Base-by-base conservation (phyloP, 108 stramenopile genomes). In the Fistulifera solaris region DNA sequence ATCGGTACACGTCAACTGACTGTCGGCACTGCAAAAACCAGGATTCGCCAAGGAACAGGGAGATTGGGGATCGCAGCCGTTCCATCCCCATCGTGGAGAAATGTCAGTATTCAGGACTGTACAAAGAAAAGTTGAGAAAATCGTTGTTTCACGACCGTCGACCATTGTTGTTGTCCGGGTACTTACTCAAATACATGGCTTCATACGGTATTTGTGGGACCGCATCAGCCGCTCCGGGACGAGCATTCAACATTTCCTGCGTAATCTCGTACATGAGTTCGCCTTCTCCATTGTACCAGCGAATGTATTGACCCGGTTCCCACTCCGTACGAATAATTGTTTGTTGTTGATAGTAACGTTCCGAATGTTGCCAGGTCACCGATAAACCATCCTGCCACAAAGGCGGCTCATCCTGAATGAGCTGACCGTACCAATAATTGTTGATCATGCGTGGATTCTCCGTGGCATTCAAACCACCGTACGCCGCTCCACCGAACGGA, bases 121-220 rank as follows among this genome's bases (percentile, higher is more conserved):
- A 35, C 3, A 35, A 35, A 35, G 8, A 3, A 35, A 35, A 35
- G 3, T 3, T 35, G 31, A 35, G 31, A 6, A 8, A 35, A n/a
- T n/a, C n/a, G n/a, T n/a, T n/a, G n/a, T n/a, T n/a, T n/a, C n/a
- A n/a, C n/a, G n/a, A n/a, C n/a, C n/a, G n/a, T n/a, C n/a, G n/a
- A n/a, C n/a, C n/a, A n/a, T n/a, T n/a, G n/a, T n/a, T n/a, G n/a
- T n/a, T n/a, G n/a, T n/a, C 31, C 31, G 8, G 8, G 3, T 8
- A 35, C 31, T 35, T 35, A 35, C 31, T 47, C 44, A 58, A 58
- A 27, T 58, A 58, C 58, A 58, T 58, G 24, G 58, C 45, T 58
- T 58, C 58, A 25, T 27, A 47, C 8, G 58, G 58, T 25, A 58
- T 58, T 46, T 58, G 6, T 6, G 58, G 23, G 14, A 58, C 42